Evolutionary conservation across 768 basidiomycete genomes (phyloP).

Genomic region (Panaeolus cyanescens): DNA sequence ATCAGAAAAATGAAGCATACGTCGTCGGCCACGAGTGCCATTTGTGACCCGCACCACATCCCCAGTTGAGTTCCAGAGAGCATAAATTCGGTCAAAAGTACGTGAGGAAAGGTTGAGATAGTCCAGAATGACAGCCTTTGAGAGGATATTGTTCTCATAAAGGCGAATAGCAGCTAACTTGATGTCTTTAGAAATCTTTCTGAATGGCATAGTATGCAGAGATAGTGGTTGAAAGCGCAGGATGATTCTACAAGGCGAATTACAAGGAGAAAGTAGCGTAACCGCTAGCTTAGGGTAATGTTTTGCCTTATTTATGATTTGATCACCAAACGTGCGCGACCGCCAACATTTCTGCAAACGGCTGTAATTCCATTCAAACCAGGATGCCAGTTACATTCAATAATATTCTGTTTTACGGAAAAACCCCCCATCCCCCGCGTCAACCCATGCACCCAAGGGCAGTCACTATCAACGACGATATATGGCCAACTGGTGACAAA

Average conservation of each 20-base stretch:
- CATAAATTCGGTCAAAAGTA: constrained; percentile 22
- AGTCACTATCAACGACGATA: no score
- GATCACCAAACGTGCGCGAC: no score
- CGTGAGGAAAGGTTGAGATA: constrained; percentile 19
- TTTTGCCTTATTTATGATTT: background rate
- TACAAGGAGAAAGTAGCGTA: background rate
- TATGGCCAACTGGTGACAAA: no score
- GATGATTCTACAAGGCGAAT: background rate
- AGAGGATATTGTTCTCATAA: constrained; percentile 18
- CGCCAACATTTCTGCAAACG: constrained; percentile 1
- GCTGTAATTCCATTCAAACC: no score
- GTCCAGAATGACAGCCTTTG: constrained; percentile 21
- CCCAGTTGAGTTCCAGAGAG: constrained; percentile 27
- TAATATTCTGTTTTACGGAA: no score
- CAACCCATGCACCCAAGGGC: no score
- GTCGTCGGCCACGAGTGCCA: constrained; percentile 10
- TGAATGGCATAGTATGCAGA: constrained; percentile 1
- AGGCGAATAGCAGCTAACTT: constrained; percentile 23
- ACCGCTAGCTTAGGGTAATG: constrained; percentile 2
- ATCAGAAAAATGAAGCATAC: constrained; percentile 18
- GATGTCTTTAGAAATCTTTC: constrained; percentile 17
- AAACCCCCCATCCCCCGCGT: no score
- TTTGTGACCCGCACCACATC: constrained; percentile 21
- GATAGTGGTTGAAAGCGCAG: background rate
- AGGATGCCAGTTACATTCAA: no score